phyloP scores from a whole-genome alignment of 352 stramenopile genomes.

The Phytophthora europaea region DNA sequence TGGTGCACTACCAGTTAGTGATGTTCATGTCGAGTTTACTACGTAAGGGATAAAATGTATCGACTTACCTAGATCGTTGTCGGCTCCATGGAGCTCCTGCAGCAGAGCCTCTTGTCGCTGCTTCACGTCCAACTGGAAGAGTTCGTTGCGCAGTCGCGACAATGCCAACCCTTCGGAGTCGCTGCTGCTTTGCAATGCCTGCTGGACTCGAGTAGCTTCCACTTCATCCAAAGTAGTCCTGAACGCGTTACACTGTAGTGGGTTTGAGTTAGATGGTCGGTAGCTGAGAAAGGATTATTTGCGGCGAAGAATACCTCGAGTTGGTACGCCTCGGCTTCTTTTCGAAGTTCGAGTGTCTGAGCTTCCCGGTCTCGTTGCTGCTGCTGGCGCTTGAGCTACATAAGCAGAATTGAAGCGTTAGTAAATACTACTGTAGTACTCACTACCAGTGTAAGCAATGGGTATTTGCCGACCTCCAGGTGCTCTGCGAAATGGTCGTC shows the following conservation, averaged over 20 bases:
- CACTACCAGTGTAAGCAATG: background rate
- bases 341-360: slow-evolving; percentile 30
- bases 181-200: slow-evolving; percentile 16
- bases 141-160: slow-evolving; percentile 47
- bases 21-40: background rate
- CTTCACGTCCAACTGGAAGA: slow-evolving; percentile 69
- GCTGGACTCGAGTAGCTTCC: slow-evolving; percentile 29
- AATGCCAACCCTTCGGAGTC: slow-evolving; percentile 13
- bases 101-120: slow-evolving; percentile 52
- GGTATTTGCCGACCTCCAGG: slow-evolving; percentile 17
- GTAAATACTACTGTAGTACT: too few relatives aligned
- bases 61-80: slow-evolving; percentile 46
- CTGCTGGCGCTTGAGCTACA: slow-evolving; percentile 28
- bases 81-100: slow-evolving; percentile 44
- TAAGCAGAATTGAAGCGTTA: background rate
- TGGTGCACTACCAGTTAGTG: background rate
- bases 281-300: background rate
- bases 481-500: slow-evolving; percentile 17
- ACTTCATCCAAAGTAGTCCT: slow-evolving; percentile 23
- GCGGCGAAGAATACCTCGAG: slow-evolving; percentile 8
- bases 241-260: slow-evolving; percentile 25
- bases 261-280: background rate
- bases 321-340: slow-evolving; percentile 39
- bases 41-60: background rate
- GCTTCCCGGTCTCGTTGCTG: slow-evolving; percentile 33